Conservation (phyloP, 441 rosid species). For the Flueggea neowawraea region DNA sequence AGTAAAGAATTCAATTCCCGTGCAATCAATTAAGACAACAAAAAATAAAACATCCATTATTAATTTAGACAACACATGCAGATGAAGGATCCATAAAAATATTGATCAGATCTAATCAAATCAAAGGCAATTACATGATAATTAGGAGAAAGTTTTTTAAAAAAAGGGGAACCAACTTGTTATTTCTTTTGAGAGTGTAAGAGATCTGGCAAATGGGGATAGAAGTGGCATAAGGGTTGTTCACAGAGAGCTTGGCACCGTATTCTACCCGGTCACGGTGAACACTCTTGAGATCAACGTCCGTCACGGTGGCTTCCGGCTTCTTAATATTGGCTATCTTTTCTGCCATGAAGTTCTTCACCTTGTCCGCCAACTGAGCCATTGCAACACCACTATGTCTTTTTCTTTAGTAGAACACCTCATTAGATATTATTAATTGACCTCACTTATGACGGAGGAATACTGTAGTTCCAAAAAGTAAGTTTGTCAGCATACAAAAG, state of each 20-base stretch:
- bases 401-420: too few relatives aligned
- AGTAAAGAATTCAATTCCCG: too few relatives aligned
- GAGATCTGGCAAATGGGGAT: constrained; percentile 85
- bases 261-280: constrained; percentile 58
- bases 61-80: too few relatives aligned
- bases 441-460: too few relatives aligned
- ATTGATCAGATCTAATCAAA: neutral
- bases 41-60: too few relatives aligned
- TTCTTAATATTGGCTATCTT: constrained; percentile 55
- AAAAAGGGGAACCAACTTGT: constrained; percentile 37
- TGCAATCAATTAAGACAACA: too few relatives aligned
- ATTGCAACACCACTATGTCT: constrained; percentile 6
- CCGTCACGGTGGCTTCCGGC: constrained; percentile 65
- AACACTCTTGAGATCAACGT: constrained; percentile 55
- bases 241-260: constrained; percentile 56
- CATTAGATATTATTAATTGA: too few relatives aligned
- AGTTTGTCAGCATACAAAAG: too few relatives aligned
- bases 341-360: constrained; percentile 62
- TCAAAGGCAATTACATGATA: neutral
- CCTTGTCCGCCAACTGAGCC: constrained; percentile 50
- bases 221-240: constrained; percentile 63
- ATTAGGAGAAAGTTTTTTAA: neutral
- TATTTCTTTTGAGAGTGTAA: constrained; percentile 65
- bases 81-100: too few relatives aligned
- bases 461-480: too few relatives aligned